A percentile compares a stretch with the other conserved stretches of the same genome.
Conservation (phyloP, 345 rosid species). For the Laguncularia racemosa region DNA sequence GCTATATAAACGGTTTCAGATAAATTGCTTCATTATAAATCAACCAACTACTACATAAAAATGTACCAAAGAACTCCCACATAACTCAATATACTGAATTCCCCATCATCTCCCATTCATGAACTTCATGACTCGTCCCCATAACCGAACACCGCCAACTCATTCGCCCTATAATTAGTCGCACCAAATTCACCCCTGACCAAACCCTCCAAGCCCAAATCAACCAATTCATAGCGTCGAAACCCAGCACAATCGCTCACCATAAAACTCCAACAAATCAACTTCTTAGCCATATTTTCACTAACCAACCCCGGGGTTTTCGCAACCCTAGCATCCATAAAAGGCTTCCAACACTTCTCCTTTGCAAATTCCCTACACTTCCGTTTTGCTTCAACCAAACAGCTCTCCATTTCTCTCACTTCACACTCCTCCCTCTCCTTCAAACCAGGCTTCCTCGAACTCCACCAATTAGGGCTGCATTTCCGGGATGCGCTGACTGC, state of each 20-base stretch:
- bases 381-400: slow-evolving; percentile 48
- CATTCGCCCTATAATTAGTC: slow-evolving; percentile 37
- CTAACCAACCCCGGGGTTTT: slow-evolving; percentile 11
- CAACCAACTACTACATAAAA: too few species aligned
- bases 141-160: slow-evolving; percentile 31
- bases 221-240: slow-evolving; percentile 18
- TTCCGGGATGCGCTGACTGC: slow-evolving; percentile 62
- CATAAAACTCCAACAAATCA: slow-evolving; percentile 36
- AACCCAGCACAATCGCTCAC: slow-evolving; percentile 25
- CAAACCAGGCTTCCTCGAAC: slow-evolving; percentile 30
- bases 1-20: too few species aligned
- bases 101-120: slow-evolving; percentile 44
- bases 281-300: slow-evolving; percentile 19
- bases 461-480: slow-evolving; percentile 90
- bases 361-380: slow-evolving; percentile 63
- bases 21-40: too few species aligned
- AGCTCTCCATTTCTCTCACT: slow-evolving; percentile 59
- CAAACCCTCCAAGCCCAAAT: slow-evolving; percentile 12
- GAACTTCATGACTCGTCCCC: slow-evolving; percentile 21
- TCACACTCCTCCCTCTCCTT: slow-evolving; percentile 72
- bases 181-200: slow-evolving; percentile 12
- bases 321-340: slow-evolving; percentile 62
- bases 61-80: too few species aligned
- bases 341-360: slow-evolving; percentile 45
- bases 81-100: background rate